phyloP scores from a whole-genome alignment of 1,139 yeast genomes.

The Yamadazyma oceani region DNA sequence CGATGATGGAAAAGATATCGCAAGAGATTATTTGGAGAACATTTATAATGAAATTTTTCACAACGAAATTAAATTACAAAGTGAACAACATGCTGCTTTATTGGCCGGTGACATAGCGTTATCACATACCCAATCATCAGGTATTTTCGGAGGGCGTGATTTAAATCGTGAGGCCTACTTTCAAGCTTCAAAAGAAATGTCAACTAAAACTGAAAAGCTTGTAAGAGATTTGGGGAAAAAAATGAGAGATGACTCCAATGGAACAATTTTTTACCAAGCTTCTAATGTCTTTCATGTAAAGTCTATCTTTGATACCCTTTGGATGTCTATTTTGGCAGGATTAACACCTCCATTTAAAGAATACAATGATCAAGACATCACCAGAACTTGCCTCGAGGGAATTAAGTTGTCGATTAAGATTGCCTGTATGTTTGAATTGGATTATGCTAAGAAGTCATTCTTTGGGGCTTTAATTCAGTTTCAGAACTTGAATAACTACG shows the following conservation, averaged over 20 bases:
- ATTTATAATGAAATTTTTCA: slow-evolving; percentile 75
- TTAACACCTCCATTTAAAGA: slow-evolving; percentile 92
- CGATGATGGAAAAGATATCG: slow-evolving; percentile 85
- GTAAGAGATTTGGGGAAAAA: slow-evolving; percentile 67
- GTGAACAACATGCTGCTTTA: slow-evolving; percentile 93
- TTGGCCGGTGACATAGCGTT: slow-evolving; percentile 60
- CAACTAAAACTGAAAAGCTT: slow-evolving; percentile 82
- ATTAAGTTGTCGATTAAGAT: slow-evolving; percentile 78
- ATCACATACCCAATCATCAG: slow-evolving; percentile 43
- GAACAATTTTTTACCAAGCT: slow-evolving; percentile 47
- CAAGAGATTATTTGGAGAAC: slow-evolving; percentile 64
- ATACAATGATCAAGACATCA: slow-evolving; percentile 74
- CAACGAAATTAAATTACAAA: slow-evolving; percentile 85
- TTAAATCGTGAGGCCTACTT: slow-evolving; percentile 81
- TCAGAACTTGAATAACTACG: slow-evolving; percentile 74
- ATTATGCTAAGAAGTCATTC: slow-evolving; percentile 84
- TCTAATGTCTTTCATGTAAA: slow-evolving; percentile 87
- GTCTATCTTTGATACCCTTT: slow-evolving; percentile 88
- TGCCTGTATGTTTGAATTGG: slow-evolving; percentile 80
- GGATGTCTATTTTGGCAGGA: slow-evolving; percentile 98
- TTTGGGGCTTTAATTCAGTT: slow-evolving; percentile 89
- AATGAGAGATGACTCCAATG: slow-evolving; percentile 32
- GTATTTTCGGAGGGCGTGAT: slow-evolving; percentile 76
- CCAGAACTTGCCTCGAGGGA: slow-evolving; percentile 79
- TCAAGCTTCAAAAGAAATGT: slow-evolving; percentile 90